These are phyloP conservation scores for Pinguiococcus pyrenoidosus DNA, from an alignment of 108 stramenopile genomes.

Conservation along the genomic window DNA sequence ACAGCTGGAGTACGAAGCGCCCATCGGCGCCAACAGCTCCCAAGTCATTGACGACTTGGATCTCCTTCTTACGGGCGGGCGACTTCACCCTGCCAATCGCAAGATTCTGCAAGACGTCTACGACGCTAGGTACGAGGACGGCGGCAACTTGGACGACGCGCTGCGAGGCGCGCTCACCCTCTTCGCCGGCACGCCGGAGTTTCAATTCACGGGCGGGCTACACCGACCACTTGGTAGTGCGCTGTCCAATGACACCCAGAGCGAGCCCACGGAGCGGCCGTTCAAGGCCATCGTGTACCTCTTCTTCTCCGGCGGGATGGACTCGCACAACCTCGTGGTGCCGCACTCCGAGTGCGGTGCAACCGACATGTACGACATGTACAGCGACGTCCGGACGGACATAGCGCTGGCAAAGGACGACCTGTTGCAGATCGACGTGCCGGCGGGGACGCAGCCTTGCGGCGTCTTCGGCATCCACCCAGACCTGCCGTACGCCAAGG, in stretches of 20 bases:
- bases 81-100: slow-evolving; percentile 40
- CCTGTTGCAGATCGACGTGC: slow-evolving; percentile 11
- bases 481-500: slow-evolving; percentile 14
- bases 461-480: slow-evolving; percentile 34
- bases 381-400: slow-evolving; percentile 25
- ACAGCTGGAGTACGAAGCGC: too few species aligned
- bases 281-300: slow-evolving; percentile 54
- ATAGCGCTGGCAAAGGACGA: not conserved
- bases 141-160: slow-evolving; percentile 13
- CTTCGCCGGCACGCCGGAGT: too few species aligned
- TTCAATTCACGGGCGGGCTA: too few species aligned
- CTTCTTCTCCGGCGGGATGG: slow-evolving; percentile 40
- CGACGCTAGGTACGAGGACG: not conserved
- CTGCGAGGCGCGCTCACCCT: slow-evolving; percentile 23
- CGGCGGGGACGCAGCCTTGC: slow-evolving; percentile 29
- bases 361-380: slow-evolving; percentile 17
- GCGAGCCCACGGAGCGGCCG: too few species aligned
- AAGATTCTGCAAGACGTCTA: slow-evolving; percentile 24
- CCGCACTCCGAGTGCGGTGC: slow-evolving; percentile 34
- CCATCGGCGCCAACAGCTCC: too few species aligned
- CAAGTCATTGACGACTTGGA: slow-evolving; percentile 40
- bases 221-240: too few species aligned
- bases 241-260: too few species aligned
- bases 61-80: slow-evolving; percentile 37
- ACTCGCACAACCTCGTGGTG: slow-evolving; percentile 46